Evolutionary conservation across 257 asterid species (phyloP), one percentile per base, ranked within the genome.

Genomic region (Rhazya stricta): DNA sequence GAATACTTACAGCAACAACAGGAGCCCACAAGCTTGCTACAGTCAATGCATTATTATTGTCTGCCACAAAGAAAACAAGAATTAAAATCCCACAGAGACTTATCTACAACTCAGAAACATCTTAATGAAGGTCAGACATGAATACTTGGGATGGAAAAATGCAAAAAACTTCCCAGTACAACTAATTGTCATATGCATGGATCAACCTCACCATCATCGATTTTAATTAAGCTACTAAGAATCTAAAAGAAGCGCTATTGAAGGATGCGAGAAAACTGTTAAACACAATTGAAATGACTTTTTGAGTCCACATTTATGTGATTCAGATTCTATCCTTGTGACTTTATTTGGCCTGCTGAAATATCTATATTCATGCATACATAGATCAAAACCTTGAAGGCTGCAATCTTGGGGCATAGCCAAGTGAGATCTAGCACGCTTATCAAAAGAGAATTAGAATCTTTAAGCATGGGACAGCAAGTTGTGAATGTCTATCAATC

Each of bases 21-120:
- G 99, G 99, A 42, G 96, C 92, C 99, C 99, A 94, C 79, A 94
- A 78, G 86, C 97, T 89, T 79, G 81, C 96, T 45, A 94, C 46
- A 7, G 98, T 86, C 83, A 90, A 79, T 61, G 81, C 89, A 80
- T 94, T 88, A 72, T 90, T 78, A 83, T 94, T 92, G 72, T 82
- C 99, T 94, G 96, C 89, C 84, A 77, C 37, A 79, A 69, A 75
- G 77, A 83, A 43, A 43, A 69, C 78, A 80, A 71, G 68, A 69
- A 75, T 56, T 43, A 69, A 45, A 9, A 61, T 18, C 27, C 50
- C 19, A 19, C 25, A 37, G 50, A 66, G 8, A 19, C 25, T 3
- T 2, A 9, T 25, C 34, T 29, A 34, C 27, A 34, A 1, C 3
- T 10, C 18, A 18, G 15, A 23, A 66, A 7, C 32, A 37, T 66